These are phyloP conservation scores for Persicaria maculosa DNA, from an alignment of 148 eudicot genomes.

Conservation along the genomic window DNA sequence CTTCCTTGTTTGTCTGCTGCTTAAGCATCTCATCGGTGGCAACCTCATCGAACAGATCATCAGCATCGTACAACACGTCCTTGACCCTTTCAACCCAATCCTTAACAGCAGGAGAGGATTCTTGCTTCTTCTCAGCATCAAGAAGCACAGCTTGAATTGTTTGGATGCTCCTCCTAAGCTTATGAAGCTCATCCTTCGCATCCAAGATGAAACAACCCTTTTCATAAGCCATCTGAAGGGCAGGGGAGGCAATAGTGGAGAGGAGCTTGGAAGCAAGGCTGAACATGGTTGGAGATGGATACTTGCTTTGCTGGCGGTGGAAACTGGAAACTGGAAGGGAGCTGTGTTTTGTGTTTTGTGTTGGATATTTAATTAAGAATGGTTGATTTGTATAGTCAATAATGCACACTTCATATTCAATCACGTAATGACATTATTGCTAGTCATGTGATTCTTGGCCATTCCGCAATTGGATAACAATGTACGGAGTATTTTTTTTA, in stretches of 20 bases:
- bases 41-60: constrained; percentile 25
- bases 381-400: too few species aligned
- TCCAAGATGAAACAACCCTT: background rate
- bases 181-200: background rate
- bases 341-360: too few species aligned
- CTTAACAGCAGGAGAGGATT: background rate
- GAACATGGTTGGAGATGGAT: too few species aligned
- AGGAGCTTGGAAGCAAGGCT: background rate
- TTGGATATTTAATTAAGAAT: too few species aligned
- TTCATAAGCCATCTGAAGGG: background rate
- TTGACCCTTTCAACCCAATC: constrained; percentile 14
- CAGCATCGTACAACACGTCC: constrained; percentile 22
- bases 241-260: background rate
- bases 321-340: too few species aligned
- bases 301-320: too few species aligned
- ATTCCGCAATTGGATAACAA: too few species aligned
- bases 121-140: constrained; percentile 15
- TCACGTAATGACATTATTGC: too few species aligned
- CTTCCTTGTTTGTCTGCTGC: background rate
- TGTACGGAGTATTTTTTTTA: too few species aligned
- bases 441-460: too few species aligned
- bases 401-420: too few species aligned
- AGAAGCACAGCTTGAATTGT: constrained; percentile 11
- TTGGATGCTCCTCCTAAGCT: constrained; percentile 10
- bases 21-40: constrained; percentile 10